phyloP scores from a whole-genome alignment of 208 protist species.

The Acanthamoeba royreba region DNA sequence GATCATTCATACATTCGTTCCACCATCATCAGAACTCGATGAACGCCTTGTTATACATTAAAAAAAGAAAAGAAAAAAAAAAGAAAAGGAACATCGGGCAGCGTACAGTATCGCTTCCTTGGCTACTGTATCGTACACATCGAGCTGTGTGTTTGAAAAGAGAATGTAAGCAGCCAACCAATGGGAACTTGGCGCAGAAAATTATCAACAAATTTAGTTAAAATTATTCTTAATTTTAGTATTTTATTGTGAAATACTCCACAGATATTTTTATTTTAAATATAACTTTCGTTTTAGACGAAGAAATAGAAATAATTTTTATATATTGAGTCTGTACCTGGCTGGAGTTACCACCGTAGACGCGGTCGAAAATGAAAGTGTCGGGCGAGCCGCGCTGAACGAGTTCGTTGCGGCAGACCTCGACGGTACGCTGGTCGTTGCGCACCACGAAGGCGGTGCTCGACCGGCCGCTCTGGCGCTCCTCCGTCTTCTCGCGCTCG shows the following conservation, averaged over 20 bases:
- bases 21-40: not conserved
- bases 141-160: conserved; percentile 34
- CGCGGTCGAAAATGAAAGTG: conserved; percentile 66
- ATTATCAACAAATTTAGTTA: not conserved
- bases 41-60: not conserved
- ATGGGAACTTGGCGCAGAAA: not conserved
- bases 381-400: not conserved
- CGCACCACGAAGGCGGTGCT: not conserved
- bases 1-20: not conserved
- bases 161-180: not conserved
- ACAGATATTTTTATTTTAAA: too few species aligned
- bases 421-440: not conserved
- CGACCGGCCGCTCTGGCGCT: not conserved
- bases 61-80: not conserved
- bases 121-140: conserved; percentile 72
- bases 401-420: not conserved
- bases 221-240: too few species aligned
- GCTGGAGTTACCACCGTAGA: conserved; percentile 22
- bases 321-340: not conserved
- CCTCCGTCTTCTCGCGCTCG: not conserved
- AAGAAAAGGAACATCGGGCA: not conserved
- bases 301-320: too few species aligned
- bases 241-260: too few species aligned
- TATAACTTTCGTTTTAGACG: too few species aligned
- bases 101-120: conserved; percentile 70